Conservation (phyloP, 805 yeast species). For the Suhomyces prunicola region DNA sequence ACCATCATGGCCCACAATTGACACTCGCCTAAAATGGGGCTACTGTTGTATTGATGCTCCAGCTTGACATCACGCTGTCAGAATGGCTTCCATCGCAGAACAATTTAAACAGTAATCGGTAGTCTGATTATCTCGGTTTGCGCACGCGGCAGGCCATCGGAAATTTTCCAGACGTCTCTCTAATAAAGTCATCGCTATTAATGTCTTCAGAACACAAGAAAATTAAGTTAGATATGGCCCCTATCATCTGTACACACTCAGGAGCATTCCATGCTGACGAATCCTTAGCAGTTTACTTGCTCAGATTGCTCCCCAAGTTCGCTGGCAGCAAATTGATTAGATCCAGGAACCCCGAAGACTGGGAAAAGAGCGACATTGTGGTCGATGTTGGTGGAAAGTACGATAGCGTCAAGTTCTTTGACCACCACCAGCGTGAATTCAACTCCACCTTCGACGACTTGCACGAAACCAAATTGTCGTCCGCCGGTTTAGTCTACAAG, state of each 20-base stretch:
- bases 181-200: not conserved
- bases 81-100: not conserved
- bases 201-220: slow-evolving; percentile 20
- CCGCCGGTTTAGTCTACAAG: slow-evolving; percentile 92
- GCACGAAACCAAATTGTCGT: slow-evolving; percentile 75
- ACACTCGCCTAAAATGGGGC: not conserved
- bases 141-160: not conserved
- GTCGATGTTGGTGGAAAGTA: slow-evolving; percentile 94
- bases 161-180: not conserved
- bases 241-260: slow-evolving; percentile 82
- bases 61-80: not conserved
- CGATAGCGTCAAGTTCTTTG: slow-evolving; percentile 81
- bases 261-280: slow-evolving; percentile 98
- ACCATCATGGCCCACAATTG: not conserved
- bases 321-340: slow-evolving; percentile 67
- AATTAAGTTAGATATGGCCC: slow-evolving; percentile 21
- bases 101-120: not conserved
- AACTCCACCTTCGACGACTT: slow-evolving; percentile 62
- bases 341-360: slow-evolving; percentile 75
- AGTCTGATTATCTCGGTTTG: not conserved
- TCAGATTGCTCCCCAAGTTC: slow-evolving; percentile 68
- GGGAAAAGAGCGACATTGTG: slow-evolving; percentile 87
- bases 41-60: not conserved
- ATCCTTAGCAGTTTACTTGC: slow-evolving; percentile 86
- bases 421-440: slow-evolving; percentile 96